These are phyloP conservation scores for Nemania abortiva DNA, from an alignment of 2,329 filamentous ascomycete genomes.

Conservation along the genomic window DNA sequence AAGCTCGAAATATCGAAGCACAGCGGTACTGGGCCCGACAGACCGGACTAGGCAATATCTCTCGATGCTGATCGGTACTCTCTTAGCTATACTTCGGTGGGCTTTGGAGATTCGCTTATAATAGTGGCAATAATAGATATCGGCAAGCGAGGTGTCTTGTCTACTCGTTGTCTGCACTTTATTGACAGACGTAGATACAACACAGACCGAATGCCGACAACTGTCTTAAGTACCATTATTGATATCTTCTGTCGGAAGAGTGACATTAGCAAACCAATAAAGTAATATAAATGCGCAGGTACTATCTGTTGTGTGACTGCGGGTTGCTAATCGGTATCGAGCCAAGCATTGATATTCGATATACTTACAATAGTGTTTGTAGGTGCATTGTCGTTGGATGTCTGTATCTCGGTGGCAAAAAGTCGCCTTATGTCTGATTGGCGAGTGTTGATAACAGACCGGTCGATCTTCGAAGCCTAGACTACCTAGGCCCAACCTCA, in stretches of 20 bases:
- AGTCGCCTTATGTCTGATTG: constrained; percentile 21
- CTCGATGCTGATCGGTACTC: constrained; percentile 11
- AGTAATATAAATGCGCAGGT: constrained; percentile 3
- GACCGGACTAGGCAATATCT: constrained; percentile 19
- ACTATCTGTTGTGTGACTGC: constrained; percentile 18
- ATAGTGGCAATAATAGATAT: constrained; percentile 10
- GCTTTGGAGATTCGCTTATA: constrained; percentile 5
- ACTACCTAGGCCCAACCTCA: constrained; percentile 14
- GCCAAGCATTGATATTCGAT: constrained; percentile 15
- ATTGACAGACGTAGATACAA: constrained; percentile 9
- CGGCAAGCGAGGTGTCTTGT: neutral
- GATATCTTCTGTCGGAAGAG: neutral
- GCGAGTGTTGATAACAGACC: constrained; percentile 15
- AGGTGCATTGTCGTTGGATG: neutral
- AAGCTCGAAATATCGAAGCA: constrained; percentile 14
- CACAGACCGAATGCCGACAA: constrained; percentile 1
- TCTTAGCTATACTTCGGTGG: constrained; percentile 3
- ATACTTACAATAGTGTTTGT: constrained; percentile 5
- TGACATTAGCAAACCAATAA: constrained; percentile 3
- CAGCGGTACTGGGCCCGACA: constrained; percentile 10
- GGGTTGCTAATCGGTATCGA: constrained; percentile 11
- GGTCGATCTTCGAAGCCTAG: constrained; percentile 29
- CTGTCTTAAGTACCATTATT: constrained; percentile 10
- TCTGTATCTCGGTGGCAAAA: constrained; percentile 6
- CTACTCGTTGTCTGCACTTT: neutral